Evolutionary conservation across 805 yeast genomes (phyloP).

Genomic region (Tetrapisispora arboricola): DNA sequence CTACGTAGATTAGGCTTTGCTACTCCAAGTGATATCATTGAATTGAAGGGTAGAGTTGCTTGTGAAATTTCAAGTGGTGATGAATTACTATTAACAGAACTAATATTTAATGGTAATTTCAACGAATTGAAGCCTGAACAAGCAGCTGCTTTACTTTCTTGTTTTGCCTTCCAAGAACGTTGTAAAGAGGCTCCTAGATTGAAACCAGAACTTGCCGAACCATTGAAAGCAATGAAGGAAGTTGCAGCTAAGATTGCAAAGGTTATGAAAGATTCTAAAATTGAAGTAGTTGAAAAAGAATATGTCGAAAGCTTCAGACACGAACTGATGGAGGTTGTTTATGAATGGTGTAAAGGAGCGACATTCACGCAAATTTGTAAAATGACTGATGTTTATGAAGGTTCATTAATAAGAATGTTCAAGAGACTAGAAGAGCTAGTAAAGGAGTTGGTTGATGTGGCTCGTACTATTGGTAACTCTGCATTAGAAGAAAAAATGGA

Average conservation of each 20-base stretch:
- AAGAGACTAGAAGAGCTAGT: constrained; percentile 88
- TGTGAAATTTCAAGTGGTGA: constrained; percentile 90
- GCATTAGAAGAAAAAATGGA: constrained; percentile 85
- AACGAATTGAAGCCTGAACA: constrained; percentile 81
- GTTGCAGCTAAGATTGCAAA: constrained; percentile 89
- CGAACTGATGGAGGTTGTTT: constrained; percentile 94
- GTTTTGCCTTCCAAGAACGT: constrained; percentile 95
- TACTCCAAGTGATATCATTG: constrained; percentile 79
- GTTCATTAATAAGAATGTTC: constrained; percentile 89
- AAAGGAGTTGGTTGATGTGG: constrained; percentile 82
- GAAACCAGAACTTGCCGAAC: constrained; percentile 86
- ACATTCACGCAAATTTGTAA: constrained; percentile 93
- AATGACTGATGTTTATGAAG: constrained; percentile 98
- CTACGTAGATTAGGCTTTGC: constrained; percentile 86
- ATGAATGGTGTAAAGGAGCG: constrained; percentile 94
- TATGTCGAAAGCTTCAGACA: constrained; percentile 86
- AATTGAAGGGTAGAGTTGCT: constrained; percentile 93
- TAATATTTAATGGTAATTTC: constrained; percentile 92
- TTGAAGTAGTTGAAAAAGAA: constrained; percentile 84
- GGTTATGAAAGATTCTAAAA: constrained; percentile 77
- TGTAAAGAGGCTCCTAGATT: constrained; percentile 81
- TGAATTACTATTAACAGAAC: constrained; percentile 76
- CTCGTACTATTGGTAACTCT: constrained; percentile 87
- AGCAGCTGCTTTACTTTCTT: constrained; percentile 82
- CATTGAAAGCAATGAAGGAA: constrained; percentile 76